A percentile compares a stretch with the other conserved stretches of the same genome.
Evolutionary conservation across 2,329 filamentous ascomycete genomes (phyloP).

Genomic region (Esteya vermicola): DNA sequence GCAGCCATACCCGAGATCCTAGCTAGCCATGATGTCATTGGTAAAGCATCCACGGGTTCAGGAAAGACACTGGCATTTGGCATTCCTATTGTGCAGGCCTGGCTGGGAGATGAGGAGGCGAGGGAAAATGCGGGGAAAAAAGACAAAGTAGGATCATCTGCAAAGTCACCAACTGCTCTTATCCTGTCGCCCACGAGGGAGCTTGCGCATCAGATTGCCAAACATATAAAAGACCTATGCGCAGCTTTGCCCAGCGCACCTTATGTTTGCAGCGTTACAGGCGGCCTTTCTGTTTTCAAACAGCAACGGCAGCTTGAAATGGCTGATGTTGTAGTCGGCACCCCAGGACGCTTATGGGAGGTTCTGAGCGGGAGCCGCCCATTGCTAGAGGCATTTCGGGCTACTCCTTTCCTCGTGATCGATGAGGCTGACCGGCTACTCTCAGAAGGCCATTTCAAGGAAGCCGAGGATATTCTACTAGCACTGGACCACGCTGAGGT

Average conservation of each 20-base stretch:
- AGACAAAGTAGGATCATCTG: slow-evolving; percentile 13
- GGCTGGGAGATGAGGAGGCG: slow-evolving; percentile 36
- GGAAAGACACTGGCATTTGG: slow-evolving; percentile 94
- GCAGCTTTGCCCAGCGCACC: slow-evolving; percentile 43
- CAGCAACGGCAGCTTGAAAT: slow-evolving; percentile 72
- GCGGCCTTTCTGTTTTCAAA: slow-evolving; percentile 87
- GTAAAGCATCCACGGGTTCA: slow-evolving; percentile 91
- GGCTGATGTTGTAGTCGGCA: slow-evolving; percentile 87
- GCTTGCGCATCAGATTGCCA: slow-evolving; percentile 77
- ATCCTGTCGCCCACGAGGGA: slow-evolving; percentile 88
- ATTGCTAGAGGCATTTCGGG: slow-evolving; percentile 54
- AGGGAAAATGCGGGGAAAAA: slow-evolving; percentile 16
- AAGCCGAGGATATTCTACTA: slow-evolving; percentile 75
- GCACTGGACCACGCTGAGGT: slow-evolving; percentile 63
- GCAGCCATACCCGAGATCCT: slow-evolving; percentile 70
- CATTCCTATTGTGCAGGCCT: slow-evolving; percentile 81
- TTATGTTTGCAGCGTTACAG: slow-evolving; percentile 78
- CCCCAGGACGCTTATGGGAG: slow-evolving; percentile 89
- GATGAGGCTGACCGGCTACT: slow-evolving; percentile 90
- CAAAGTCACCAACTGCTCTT: slow-evolving; percentile 47
- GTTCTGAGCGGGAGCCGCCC: slow-evolving; percentile 65
- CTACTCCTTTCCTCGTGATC: slow-evolving; percentile 70
- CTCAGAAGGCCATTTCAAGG: slow-evolving; percentile 89
- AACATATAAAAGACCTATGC: slow-evolving; percentile 68
- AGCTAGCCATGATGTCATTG: slow-evolving; percentile 78